Percentiles rank a stretch among this genome's conserved stretches.
Conservation (phyloP, 169 alveolate genomes). For the Pseudocohnilembus persalinus region DNA sequence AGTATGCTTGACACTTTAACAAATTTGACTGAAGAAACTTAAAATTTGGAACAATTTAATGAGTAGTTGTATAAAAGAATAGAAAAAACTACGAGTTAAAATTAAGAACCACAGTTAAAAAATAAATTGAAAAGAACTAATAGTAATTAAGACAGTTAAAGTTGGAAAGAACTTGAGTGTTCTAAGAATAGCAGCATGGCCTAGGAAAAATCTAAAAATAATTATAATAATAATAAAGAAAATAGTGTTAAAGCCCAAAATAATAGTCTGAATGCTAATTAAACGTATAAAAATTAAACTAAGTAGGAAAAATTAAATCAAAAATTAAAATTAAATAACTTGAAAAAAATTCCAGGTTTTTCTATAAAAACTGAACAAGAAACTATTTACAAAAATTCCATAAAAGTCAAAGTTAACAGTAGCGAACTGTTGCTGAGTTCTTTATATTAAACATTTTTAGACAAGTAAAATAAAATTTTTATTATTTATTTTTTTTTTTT, state of each 20-base stretch:
- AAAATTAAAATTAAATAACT: too few relatives aligned
- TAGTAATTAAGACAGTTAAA: not conserved
- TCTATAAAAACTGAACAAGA: not conserved
- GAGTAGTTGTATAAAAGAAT: too few relatives aligned
- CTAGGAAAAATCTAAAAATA: not conserved
- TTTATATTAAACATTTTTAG: not conserved
- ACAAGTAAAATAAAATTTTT: not conserved
- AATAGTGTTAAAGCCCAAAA: not conserved
- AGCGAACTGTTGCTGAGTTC: not conserved
- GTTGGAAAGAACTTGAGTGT: not conserved
- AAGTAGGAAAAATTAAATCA: not conserved
- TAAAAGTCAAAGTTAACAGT: not conserved
- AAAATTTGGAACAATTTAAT: too few relatives aligned
- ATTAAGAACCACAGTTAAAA: too few relatives aligned
- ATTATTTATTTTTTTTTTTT: too few relatives aligned
- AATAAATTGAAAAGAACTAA: too few relatives aligned
- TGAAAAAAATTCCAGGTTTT: not conserved
- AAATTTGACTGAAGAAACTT: too few relatives aligned
- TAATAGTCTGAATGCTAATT: not conserved
- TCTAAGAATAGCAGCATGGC: not conserved
- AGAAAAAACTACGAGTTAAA: too few relatives aligned
- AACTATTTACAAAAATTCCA: not conserved
- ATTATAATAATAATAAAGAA: too few relatives aligned
- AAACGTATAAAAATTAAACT: not conserved
- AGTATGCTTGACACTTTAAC: too few relatives aligned